phyloP scores from a whole-genome alignment of 1,284 basidiomycete genomes.

The Vanrija pseudolonga region DNA sequence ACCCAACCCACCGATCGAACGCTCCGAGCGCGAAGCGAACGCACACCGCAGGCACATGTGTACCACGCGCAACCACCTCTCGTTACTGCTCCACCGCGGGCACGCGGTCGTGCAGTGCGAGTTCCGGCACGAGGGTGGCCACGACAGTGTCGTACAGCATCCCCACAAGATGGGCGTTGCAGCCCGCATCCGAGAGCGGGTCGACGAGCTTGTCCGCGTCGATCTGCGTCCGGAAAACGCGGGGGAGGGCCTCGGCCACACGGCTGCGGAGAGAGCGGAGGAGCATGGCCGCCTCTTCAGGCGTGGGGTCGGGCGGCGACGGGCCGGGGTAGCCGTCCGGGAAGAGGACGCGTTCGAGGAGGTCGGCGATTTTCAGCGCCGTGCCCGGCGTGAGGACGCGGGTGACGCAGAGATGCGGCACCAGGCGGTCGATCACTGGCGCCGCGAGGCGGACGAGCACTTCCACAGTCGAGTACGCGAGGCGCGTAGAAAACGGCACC shows the following conservation, averaged over 20 bases:
- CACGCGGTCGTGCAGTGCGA: conserved; percentile 6
- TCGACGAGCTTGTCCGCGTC: conserved; percentile 15
- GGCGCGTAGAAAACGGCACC: conserved; percentile 8
- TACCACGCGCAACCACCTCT: too few species aligned
- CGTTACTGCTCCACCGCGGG: too few species aligned
- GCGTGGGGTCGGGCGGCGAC: conserved; percentile 36
- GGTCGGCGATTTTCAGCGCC: conserved; percentile 21
- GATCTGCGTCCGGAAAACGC: not conserved
- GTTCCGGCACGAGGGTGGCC: conserved; percentile 29
- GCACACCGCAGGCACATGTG: too few species aligned
- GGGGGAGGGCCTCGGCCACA: not conserved
- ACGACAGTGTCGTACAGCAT: conserved; percentile 34
- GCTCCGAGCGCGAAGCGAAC: too few species aligned
- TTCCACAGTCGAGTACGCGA: conserved; percentile 25
- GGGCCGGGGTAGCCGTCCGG: conserved; percentile 42
- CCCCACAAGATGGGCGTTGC: conserved; percentile 41
- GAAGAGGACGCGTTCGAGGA: conserved; percentile 37
- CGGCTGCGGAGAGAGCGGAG: not conserved
- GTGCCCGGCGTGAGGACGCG: conserved; percentile 16
- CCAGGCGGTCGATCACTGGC: conserved; percentile 31
- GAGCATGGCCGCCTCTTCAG: conserved; percentile 25
- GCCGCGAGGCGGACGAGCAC: conserved; percentile 18
- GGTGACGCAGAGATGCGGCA: conserved; percentile 26
- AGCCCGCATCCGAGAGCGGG: conserved; percentile 28
- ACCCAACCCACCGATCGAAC: too few species aligned